Base-by-base conservation (phyloP, 306 rosid species). In the Bauhinia variegata region DNA sequence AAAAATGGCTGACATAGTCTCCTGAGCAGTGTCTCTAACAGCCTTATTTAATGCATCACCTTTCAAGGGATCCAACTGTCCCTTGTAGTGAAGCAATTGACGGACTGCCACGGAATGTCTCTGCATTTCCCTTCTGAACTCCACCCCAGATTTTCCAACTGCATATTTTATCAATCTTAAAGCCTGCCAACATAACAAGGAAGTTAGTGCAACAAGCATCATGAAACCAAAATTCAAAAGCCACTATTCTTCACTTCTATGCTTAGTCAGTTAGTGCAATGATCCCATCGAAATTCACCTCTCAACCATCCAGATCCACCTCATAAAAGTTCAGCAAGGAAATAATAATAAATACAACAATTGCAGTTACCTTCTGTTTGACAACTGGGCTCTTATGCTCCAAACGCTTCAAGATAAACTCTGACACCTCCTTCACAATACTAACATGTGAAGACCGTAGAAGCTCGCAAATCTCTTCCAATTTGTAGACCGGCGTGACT, bases 111-210 rank as follows among this genome's bases (percentile, higher is more conserved):
- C 97, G 30, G 97, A 90, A 75, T 88, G 89, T 82, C 97, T 91
- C 81, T 95, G 99, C 95, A 95, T 88, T 83, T 95, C 99, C 79
- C 96, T 95, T 83, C 95, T 82, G 77, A 95, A 95, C 82, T 95
- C 99, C 41, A 79, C 90, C 71, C 99, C 99, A 55, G 99, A 90
- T 78, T 95, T 95, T 31, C 85, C 97, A 79, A 95, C 91, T 0
- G 78, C 65, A 64, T 95, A 95, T 74, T 90, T 95, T 48, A 90
- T 95, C 91, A 95, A 87, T 70, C 99, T 87, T 37, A 95, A 76
- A 68, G 96, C 92, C 97, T 95, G 88, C 65, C 56, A 69, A 59
- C 66, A 76, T 16, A 5, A 62, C 12, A 65, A 68, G 50, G 11
- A 19, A 58, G 55, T 58, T 41, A 6, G n/a, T 14, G 5, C 30